phyloP scores from a whole-genome alignment of 345 rosid species.

The Acer campestre region DNA sequence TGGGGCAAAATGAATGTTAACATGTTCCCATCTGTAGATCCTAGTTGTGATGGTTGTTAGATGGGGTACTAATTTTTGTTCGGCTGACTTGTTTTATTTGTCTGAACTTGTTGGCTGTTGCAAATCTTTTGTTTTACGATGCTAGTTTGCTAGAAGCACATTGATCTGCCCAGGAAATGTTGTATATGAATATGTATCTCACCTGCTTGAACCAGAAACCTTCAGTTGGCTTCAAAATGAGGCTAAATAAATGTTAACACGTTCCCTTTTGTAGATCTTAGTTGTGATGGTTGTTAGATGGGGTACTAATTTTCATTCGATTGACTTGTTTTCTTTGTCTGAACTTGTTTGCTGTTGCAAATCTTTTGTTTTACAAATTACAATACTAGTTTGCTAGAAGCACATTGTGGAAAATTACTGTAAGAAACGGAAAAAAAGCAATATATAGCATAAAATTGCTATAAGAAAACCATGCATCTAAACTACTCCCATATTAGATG shows the following conservation, averaged over 20 bases:
- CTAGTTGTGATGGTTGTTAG: not conserved
- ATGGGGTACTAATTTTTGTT: not conserved
- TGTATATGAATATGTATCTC: not conserved
- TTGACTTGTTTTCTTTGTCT: not conserved
- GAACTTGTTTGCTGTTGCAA: not conserved
- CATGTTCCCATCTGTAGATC: not conserved
- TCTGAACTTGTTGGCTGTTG: not conserved
- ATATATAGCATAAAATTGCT: not conserved
- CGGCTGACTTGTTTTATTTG: not conserved
- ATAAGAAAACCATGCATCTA: not conserved
- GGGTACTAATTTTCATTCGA: not conserved
- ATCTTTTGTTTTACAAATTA: not conserved
- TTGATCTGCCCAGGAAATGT: not conserved
- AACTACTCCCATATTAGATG: not conserved
- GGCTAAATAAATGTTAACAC: not conserved
- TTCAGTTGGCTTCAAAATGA: not conserved
- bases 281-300: not conserved
- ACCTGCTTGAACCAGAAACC: not conserved
- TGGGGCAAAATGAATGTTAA: not conserved
- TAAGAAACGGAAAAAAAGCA: not conserved
- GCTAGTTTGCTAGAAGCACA: not conserved
- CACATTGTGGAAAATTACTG: not conserved
- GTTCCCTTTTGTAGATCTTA: not conserved
- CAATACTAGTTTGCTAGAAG: not conserved
- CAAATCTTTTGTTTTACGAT: not conserved